Evolutionary conservation across 2,329 filamentous ascomycete species (phyloP).

Genomic region (Cadophora gregata): DNA sequence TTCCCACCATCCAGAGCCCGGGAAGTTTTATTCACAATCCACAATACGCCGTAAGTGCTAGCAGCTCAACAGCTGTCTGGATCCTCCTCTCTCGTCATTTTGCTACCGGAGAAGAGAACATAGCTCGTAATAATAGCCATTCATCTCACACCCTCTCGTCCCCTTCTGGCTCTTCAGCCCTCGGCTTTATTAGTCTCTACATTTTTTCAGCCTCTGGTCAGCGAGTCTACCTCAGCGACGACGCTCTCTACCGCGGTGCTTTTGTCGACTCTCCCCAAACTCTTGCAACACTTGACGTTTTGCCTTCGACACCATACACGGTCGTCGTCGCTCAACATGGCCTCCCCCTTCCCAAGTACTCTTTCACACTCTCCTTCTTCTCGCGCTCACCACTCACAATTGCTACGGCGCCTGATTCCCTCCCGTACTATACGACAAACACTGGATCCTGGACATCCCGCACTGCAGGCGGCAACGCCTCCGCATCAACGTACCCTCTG

Average conservation of each 20-base stretch:
- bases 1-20: constrained; percentile 54
- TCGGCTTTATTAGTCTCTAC: constrained; percentile 86
- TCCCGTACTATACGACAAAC: constrained; percentile 56
- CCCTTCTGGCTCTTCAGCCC: constrained; percentile 43
- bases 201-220: constrained; percentile 76
- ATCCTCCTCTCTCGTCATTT: constrained; percentile 88
- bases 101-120: constrained; percentile 67
- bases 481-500: constrained; percentile 74
- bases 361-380: constrained; percentile 88
- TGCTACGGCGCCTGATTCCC: constrained; percentile 54
- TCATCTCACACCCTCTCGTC: constrained; percentile 38
- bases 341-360: constrained; percentile 73
- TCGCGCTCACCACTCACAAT: constrained; percentile 69
- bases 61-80: constrained; percentile 72
- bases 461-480: constrained; percentile 84
- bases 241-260: constrained; percentile 74
- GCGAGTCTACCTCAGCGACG: constrained; percentile 76
- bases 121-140: constrained; percentile 53
- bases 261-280: constrained; percentile 95
- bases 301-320: constrained; percentile 54
- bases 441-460: constrained; percentile 75
- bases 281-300: constrained; percentile 73
- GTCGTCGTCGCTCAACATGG: constrained; percentile 80
- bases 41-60: constrained; percentile 72
- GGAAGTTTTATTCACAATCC: constrained; percentile 69